These are phyloP conservation scores for Megacollybia marginata DNA, from an alignment of 768 basidiomycete genomes.

Conservation along the genomic window DNA sequence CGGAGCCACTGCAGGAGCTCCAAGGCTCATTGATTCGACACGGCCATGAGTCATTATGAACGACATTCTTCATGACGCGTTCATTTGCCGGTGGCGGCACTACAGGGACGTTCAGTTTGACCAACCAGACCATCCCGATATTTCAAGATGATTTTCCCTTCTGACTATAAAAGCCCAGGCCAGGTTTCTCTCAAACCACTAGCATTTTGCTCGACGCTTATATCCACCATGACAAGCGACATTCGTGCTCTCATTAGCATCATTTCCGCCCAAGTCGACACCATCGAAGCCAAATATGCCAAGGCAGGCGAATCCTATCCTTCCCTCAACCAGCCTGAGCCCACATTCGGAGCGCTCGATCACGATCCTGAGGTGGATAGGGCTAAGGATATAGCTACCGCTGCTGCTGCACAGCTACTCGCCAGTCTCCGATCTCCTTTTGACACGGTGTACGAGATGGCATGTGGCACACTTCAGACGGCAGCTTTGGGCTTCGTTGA, in stretches of 20 bases:
- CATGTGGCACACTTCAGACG: background rate
- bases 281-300: slow-evolving; percentile 15
- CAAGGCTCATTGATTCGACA: no score
- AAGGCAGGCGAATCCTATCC: slow-evolving; percentile 15
- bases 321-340: slow-evolving; percentile 13
- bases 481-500: slow-evolving; percentile 4
- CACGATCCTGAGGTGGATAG: slow-evolving; percentile 7
- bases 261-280: slow-evolving; percentile 14
- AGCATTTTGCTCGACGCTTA: no score
- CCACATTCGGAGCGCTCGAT: slow-evolving; percentile 1
- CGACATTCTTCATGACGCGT: no score
- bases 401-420: slow-evolving; percentile 18
- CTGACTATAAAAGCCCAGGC: no score
- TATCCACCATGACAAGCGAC: background rate
- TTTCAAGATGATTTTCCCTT: no score
- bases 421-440: slow-evolving; percentile 8
- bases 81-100: no score
- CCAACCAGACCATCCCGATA: no score
- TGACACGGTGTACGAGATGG: slow-evolving; percentile 3
- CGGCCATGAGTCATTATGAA: no score
- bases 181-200: no score
- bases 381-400: slow-evolving; percentile 12
- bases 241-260: slow-evolving; percentile 10
- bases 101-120: no score
- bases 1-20: no score